These are phyloP conservation scores for Neoboletus brunneissimus DNA, from an alignment of 768 basidiomycete genomes.

Conservation along the genomic window DNA sequence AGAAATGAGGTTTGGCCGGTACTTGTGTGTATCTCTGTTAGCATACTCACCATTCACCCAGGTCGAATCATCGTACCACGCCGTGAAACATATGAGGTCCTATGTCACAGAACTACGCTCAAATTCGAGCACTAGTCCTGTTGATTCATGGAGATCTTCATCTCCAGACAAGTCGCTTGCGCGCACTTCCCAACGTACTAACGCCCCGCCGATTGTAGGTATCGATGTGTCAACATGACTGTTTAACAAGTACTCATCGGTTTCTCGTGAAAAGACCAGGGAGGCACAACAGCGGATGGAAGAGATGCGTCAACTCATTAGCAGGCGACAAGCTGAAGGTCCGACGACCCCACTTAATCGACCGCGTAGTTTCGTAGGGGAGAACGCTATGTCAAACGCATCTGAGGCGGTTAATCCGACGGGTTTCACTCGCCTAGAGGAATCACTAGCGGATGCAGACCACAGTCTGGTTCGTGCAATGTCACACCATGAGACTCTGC, in stretches of 20 bases:
- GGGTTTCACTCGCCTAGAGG: slow-evolving; percentile 39
- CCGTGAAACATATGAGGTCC: slow-evolving; percentile 71
- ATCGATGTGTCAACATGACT: slow-evolving; percentile 2
- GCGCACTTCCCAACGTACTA: slow-evolving; percentile 45
- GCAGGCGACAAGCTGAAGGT: slow-evolving; percentile 51
- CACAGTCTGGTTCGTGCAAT: slow-evolving; percentile 49
- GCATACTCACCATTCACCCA: slow-evolving; percentile 27
- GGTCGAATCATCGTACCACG: slow-evolving; percentile 69
- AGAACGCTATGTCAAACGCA: slow-evolving; percentile 13
- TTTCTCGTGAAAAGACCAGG: slow-evolving; percentile 52
- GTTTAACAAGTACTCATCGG: slow-evolving; percentile 5
- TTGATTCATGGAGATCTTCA: slow-evolving; percentile 43
- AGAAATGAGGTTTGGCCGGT: slow-evolving; percentile 56
- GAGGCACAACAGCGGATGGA: slow-evolving; percentile 78
- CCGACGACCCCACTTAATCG: slow-evolving; percentile 45
- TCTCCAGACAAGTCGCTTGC: slow-evolving; percentile 55
- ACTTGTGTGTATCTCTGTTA: background rate
- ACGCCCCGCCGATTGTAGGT: slow-evolving; percentile 43
- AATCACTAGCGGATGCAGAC: slow-evolving; percentile 57
- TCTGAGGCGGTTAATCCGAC: slow-evolving; percentile 16
- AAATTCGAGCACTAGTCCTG: slow-evolving; percentile 21
- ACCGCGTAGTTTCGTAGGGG: slow-evolving; percentile 36
- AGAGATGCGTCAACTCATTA: slow-evolving; percentile 78
- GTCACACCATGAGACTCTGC: slow-evolving; percentile 54
- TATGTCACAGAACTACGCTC: slow-evolving; percentile 52